Percentiles rank a stretch among this genome's conserved stretches.
phyloP scores from a whole-genome alignment of 2,329 filamentous ascomycete genomes.

The Colletotrichum salicis region DNA sequence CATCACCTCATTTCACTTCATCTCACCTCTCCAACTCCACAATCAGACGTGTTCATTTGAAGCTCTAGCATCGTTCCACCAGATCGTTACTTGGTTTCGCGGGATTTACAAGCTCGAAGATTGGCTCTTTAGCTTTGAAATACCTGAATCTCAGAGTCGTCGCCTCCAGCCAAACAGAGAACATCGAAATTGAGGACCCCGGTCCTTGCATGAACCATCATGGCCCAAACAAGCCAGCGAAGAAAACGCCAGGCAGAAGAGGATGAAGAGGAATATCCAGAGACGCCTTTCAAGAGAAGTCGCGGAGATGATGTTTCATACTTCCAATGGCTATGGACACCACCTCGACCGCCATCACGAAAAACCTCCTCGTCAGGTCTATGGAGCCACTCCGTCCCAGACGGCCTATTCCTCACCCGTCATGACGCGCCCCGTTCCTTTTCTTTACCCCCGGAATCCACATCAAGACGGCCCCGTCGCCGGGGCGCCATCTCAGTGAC shows the following conservation, averaged over 20 bases:
- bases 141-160: not conserved
- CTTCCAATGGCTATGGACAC: conserved; percentile 30
- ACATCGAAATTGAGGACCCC: not conserved
- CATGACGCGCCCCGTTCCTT: conserved; percentile 16
- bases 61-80: not conserved
- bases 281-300: conserved; percentile 9
- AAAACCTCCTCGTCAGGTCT: not conserved
- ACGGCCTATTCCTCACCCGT: conserved; percentile 12
- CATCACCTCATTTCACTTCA: not conserved
- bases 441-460: conserved; percentile 12
- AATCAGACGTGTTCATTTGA: not conserved
- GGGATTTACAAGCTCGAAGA: too few relatives aligned
- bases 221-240: conserved; percentile 19
- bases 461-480: conserved; percentile 9
- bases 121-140: not conserved
- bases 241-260: conserved; percentile 23
- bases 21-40: not conserved
- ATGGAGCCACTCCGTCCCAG: conserved; percentile 16
- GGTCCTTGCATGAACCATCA: conserved; percentile 16
- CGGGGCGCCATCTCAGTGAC: conserved; percentile 31
- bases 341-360: not conserved
- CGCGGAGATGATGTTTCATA: not conserved
- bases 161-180: not conserved
- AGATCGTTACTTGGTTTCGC: not conserved
- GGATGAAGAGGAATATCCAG: conserved; percentile 2